Evolutionary conservation across 371 early-diverging fungal genomes (phyloP).

Genomic region (Mucor ambiguus): DNA sequence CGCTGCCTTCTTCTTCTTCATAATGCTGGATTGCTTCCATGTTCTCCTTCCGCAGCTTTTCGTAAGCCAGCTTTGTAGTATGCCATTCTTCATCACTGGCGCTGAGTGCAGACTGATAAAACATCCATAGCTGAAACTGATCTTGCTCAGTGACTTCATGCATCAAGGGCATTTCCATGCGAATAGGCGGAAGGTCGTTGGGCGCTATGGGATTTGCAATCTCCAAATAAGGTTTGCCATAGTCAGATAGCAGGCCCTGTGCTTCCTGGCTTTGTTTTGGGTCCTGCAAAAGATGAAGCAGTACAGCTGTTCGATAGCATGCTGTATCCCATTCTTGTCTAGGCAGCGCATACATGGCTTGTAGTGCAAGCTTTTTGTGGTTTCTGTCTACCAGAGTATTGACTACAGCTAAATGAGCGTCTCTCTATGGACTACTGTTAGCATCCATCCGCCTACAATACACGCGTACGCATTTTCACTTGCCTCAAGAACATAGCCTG

Average conservation of each 20-base stretch:
- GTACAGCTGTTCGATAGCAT: slow-evolving; percentile 36
- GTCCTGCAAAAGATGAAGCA: slow-evolving; percentile 39
- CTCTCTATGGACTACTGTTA: slow-evolving; percentile 15
- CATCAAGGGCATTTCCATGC: slow-evolving; percentile 41
- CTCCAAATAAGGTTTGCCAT: slow-evolving; percentile 41
- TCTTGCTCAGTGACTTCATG: slow-evolving; percentile 35
- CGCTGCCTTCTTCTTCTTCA: slow-evolving; percentile 9
- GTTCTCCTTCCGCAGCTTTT: slow-evolving; percentile 16
- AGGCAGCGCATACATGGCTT: slow-evolving; percentile 43
- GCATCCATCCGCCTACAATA: neutral
- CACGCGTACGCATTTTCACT: neutral
- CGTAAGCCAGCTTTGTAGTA: slow-evolving; percentile 24
- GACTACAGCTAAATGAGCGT: slow-evolving; percentile 32
- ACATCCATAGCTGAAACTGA: slow-evolving; percentile 36
- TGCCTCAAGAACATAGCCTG: slow-evolving; percentile 44
- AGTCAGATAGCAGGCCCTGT: slow-evolving; percentile 37
- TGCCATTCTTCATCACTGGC: slow-evolving; percentile 30
- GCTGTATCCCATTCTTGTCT: slow-evolving; percentile 37
- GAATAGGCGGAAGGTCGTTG: slow-evolving; percentile 29
- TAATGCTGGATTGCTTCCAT: neutral
- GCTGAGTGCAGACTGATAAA: slow-evolving; percentile 34
- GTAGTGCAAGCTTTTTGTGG: slow-evolving; percentile 28
- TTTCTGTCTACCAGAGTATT: slow-evolving; percentile 26
- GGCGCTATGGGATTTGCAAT: slow-evolving; percentile 39
- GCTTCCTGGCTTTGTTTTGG: slow-evolving; percentile 41